Conservation (phyloP, 2,329 filamentous ascomycete species). For the Phialophora macrospora region DNA sequence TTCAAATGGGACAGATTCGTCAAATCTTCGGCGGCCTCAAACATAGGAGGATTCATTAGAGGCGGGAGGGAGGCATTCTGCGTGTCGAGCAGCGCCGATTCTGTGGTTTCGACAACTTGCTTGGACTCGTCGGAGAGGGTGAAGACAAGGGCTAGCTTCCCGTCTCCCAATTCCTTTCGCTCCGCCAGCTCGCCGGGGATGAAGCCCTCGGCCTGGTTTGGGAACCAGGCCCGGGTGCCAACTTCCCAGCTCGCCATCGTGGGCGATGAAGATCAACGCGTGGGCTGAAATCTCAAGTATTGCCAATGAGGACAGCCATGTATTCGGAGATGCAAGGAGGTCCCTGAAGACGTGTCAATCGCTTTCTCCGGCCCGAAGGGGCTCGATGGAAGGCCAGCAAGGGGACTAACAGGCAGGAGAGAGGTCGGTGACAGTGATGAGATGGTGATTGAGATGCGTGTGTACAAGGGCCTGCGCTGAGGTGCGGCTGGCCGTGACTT, state of each 20-base stretch:
- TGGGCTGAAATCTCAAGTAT: constrained; percentile 30
- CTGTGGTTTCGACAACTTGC: constrained; percentile 78
- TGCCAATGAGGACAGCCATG: constrained; percentile 31
- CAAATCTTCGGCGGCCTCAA: constrained; percentile 97
- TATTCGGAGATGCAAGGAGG: constrained; percentile 29
- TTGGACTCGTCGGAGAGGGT: constrained; percentile 83
- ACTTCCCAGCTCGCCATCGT: constrained; percentile 78
- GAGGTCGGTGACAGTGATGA: constrained; percentile 22
- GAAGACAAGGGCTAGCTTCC: constrained; percentile 74
- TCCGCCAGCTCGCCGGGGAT: constrained; percentile 91
- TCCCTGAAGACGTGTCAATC: constrained; percentile 33
- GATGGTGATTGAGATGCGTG: constrained; percentile 11
- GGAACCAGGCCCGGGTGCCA: constrained; percentile 97
- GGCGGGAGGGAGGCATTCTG: constrained; percentile 77
- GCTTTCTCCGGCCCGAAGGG: neutral
- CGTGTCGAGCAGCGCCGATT: constrained; percentile 75
- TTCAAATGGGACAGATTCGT: constrained; percentile 98
- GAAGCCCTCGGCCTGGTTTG: constrained; percentile 94
- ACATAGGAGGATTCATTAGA: constrained; percentile 96
- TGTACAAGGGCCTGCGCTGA: constrained; percentile 16
- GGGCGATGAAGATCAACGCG: constrained; percentile 70
- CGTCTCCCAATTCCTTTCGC: constrained; percentile 82
- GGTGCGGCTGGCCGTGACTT: constrained; percentile 31
- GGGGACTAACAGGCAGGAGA: constrained; percentile 18
- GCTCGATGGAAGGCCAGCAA: neutral